Evolutionary conservation across 1,139 yeast species (phyloP), one percentile per base, ranked within the genome.

Genomic region (Saccharomyces hybrid): DNA sequence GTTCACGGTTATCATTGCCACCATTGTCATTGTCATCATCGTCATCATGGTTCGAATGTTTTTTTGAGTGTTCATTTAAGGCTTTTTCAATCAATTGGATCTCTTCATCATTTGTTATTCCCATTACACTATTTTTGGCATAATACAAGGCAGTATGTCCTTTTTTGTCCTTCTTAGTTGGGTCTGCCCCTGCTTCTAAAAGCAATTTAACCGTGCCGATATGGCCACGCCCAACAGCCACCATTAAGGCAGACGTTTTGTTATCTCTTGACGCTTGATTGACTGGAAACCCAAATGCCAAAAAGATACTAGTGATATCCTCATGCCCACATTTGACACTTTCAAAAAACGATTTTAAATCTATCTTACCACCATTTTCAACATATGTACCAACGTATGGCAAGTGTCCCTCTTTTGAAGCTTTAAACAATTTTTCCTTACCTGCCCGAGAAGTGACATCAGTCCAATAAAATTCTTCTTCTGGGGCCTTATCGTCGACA

Each of bases 241-340:
- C 83, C 75, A 86, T 80, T 54, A 91, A 74, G 0, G 96, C 86
- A 32, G 38, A 32, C 1, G 95, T 88, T 25, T 79, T 75, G 0
- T 96, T 96, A 52, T 82, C 81, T 38, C 75, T 78, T 56, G 80
- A 79, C 44, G 79, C 75, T 2, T 78, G 78, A 63, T 88, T 83
- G 14, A 86, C 81, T 58, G 84, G 80, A 0, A 86, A 83, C 14
- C 93, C 95, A 64, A 88, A 86, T 3, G 93, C 95, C 52, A 90
- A 74, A 31, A 93, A 81, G 54, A 91, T 72, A 58, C 83, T 83
- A 5, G 89, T 88, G 52, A 90, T 82, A 64, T 90, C 97, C 23
- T 82, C 79, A 68, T 89, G 96, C 0, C 97, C 98, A 69, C 84
- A 85, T 62, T 86, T 79, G 0, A 96, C 93, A 0, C 97, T 95